Percentiles rank a stretch among this genome's conserved stretches.
Conservation (phyloP, 2,329 filamentous ascomycete species). For the Juglanconis oblonga region DNA sequence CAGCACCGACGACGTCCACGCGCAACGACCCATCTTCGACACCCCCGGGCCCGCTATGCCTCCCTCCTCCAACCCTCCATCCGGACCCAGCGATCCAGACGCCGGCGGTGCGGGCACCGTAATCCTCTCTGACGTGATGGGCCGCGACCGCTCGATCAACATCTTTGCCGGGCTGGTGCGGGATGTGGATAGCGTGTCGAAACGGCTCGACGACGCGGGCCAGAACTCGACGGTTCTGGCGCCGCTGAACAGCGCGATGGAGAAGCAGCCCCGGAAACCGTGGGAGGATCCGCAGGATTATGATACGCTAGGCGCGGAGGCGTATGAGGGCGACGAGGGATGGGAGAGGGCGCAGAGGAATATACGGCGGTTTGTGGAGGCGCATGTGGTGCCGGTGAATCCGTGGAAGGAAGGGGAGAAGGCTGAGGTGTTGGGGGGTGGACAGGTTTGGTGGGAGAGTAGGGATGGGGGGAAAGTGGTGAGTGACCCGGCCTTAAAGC, state of each 20-base stretch:
- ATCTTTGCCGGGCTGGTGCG: conserved; percentile 81
- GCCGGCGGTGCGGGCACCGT: conserved; percentile 45
- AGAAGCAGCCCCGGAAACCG: conserved; percentile 75
- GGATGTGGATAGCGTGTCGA: conserved; percentile 66
- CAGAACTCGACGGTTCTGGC: conserved; percentile 83
- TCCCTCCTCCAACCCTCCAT: conserved; percentile 19
- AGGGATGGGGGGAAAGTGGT: conserved; percentile 66
- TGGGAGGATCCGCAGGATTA: conserved; percentile 81
- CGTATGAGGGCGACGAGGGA: conserved; percentile 74
- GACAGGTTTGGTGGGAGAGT: conserved; percentile 78
- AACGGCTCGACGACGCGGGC: conserved; percentile 63
- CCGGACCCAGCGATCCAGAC: conserved; percentile 19
- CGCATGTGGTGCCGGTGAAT: conserved; percentile 72
- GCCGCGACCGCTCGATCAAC: conserved; percentile 73
- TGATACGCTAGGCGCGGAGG: conserved; percentile 59
- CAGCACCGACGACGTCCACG: conserved; percentile 18
- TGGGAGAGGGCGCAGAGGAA: conserved; percentile 75
- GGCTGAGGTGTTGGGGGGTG: conserved; percentile 61
- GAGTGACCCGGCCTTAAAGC: conserved; percentile 29
- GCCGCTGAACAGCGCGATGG: conserved; percentile 79
- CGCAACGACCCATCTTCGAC: conserved; percentile 32
- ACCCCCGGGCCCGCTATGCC: conserved; percentile 26
- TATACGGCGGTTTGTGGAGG: conserved; percentile 76
- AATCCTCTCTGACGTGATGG: conserved; percentile 81
- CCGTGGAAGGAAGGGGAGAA: conserved; percentile 72